phyloP scores from a whole-genome alignment of 2,329 filamentous ascomycete species.

The Fusarium sp. region DNA sequence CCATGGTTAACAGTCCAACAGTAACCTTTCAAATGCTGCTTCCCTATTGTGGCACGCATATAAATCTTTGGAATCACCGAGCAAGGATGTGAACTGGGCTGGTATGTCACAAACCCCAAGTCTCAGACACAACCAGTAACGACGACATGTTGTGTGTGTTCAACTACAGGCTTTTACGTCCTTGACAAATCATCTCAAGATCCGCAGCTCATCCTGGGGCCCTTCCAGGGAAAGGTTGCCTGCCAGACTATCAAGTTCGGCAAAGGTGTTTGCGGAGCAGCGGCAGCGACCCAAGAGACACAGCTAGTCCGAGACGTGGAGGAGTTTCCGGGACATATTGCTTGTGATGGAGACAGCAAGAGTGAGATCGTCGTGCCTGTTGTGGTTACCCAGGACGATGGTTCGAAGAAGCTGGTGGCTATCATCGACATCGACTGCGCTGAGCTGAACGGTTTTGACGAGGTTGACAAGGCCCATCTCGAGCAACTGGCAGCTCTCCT shows the following conservation, averaged over 20 bases:
- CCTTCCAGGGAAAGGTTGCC: conserved; percentile 83
- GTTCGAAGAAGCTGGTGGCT: conserved; percentile 65
- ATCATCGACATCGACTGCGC: conserved; percentile 86
- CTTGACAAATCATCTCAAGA: conserved; percentile 60
- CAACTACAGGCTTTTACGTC: conserved; percentile 74
- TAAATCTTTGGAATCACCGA: conserved; percentile 75
- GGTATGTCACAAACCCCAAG: conserved; percentile 53
- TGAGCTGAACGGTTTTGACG: conserved; percentile 72
- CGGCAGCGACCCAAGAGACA: conserved; percentile 68
- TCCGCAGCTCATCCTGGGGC: conserved; percentile 76
- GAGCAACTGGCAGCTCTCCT: conserved; percentile 73
- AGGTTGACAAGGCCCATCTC: conserved; percentile 71
- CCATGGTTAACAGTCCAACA: conserved; percentile 47
- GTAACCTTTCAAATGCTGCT: conserved; percentile 80
- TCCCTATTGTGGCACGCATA: conserved; percentile 84
- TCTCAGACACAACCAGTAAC: conserved; percentile 6
- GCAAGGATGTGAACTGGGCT: conserved; percentile 79
- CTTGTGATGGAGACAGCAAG: conserved; percentile 78
- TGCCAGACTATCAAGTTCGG: conserved; percentile 82
- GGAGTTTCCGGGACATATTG: conserved; percentile 81
- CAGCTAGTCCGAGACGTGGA: conserved; percentile 78
- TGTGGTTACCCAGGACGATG: conserved; percentile 50
- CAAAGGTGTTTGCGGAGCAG: conserved; percentile 79
- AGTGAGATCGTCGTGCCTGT: conserved; percentile 88
- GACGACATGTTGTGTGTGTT: conserved; percentile 8